phyloP scores from a whole-genome alignment of 1,139 yeast species.

The Saccharomyces uvarum region DNA sequence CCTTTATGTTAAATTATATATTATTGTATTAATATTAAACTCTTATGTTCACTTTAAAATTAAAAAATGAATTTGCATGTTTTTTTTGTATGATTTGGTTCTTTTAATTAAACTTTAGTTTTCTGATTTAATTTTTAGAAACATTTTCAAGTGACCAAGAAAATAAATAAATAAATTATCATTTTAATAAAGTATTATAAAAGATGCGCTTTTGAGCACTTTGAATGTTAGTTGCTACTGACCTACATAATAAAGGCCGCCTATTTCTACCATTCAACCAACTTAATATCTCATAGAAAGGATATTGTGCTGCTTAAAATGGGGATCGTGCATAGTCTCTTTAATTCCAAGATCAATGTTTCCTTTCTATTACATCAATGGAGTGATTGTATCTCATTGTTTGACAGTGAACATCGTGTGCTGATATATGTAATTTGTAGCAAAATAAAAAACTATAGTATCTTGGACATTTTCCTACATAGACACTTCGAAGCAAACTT shows the following conservation, averaged over 20 bases:
- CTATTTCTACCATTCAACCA: neutral
- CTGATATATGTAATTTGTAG: too few species aligned
- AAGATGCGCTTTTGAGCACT: neutral
- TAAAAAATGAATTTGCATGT: neutral
- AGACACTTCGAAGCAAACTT: too few species aligned
- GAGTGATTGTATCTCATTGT: too few species aligned
- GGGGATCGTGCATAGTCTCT: too few species aligned
- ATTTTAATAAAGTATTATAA: too few species aligned
- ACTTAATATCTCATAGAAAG: neutral
- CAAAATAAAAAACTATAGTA: too few species aligned
- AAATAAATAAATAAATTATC: too few species aligned
- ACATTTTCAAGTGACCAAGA: neutral
- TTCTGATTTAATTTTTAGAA: neutral
- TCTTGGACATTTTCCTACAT: too few species aligned
- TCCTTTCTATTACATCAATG: too few species aligned
- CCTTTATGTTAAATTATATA: neutral
- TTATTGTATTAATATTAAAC: neutral
- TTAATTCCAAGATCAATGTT: too few species aligned
- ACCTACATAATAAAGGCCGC: neutral
- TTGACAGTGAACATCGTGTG: too few species aligned
- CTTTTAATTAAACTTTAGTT: neutral
- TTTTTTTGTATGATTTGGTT: neutral
- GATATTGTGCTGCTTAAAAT: too few species aligned
- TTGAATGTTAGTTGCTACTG: neutral
- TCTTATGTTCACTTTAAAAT: neutral